Conservation (phyloP, 1,284 basidiomycete genomes). For the Heterobasidion occidentale region DNA sequence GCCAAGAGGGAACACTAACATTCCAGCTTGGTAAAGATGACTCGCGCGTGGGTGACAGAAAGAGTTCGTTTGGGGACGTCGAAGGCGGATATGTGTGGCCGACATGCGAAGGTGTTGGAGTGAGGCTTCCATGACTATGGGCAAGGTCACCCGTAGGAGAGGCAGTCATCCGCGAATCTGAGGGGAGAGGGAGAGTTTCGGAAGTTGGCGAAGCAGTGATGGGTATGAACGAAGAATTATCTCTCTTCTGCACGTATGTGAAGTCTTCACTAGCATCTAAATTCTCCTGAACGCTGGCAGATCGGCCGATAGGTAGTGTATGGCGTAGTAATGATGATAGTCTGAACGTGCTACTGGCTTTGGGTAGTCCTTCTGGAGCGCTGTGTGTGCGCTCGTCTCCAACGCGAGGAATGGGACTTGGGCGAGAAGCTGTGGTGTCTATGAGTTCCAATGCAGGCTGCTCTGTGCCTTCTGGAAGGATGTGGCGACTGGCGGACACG, state of each 20-base stretch:
- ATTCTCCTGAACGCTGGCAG: constrained; percentile 23
- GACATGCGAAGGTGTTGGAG: constrained; percentile 12
- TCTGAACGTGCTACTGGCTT: constrained; percentile 36
- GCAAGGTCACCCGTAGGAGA: neutral
- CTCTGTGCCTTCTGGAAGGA: constrained; percentile 27
- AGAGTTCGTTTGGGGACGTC: constrained; percentile 36
- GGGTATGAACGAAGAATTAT: constrained; percentile 52
- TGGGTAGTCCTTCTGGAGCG: constrained; percentile 8
- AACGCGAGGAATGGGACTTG: constrained; percentile 17
- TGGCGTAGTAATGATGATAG: constrained; percentile 56
- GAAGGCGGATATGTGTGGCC: constrained; percentile 76
- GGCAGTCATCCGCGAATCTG: constrained; percentile 13
- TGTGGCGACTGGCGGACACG: constrained; percentile 47
- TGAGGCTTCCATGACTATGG: constrained; percentile 15
- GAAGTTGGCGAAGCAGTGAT: constrained; percentile 31
- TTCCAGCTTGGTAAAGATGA: constrained; percentile 22
- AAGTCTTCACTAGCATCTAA: constrained; percentile 48
- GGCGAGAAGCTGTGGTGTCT: constrained; percentile 56
- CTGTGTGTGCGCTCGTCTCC: constrained; percentile 31
- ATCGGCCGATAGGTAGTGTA: constrained; percentile 26
- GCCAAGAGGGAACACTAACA: constrained; percentile 65
- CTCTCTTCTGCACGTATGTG: constrained; percentile 55
- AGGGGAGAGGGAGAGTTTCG: constrained; percentile 14
- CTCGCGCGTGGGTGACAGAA: constrained; percentile 20
- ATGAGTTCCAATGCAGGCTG: constrained; percentile 37